phyloP scores from a whole-genome alignment of 148 eudicot genomes.

The Spergularia marina region DNA sequence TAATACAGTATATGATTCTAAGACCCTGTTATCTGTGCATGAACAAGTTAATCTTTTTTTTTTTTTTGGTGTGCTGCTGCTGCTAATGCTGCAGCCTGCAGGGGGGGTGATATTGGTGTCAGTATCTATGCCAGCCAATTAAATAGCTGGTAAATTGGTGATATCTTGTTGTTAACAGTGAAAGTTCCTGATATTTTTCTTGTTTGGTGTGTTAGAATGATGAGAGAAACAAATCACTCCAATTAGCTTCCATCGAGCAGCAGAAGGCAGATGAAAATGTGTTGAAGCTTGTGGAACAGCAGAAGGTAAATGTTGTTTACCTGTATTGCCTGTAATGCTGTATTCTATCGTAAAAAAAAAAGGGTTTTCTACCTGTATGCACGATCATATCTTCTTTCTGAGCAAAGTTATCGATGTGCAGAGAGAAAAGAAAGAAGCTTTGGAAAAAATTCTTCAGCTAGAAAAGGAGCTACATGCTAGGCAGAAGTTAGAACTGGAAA shows the following conservation, averaged over 20 bases:
- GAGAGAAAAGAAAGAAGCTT: slow-evolving; percentile 79
- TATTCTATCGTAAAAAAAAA: background rate
- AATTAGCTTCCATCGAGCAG: slow-evolving; percentile 77
- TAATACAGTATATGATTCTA: too few relatives aligned
- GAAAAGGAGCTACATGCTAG: slow-evolving; percentile 69
- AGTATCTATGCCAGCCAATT: too few relatives aligned
- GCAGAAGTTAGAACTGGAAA: slow-evolving; percentile 76
- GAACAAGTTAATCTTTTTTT: too few relatives aligned
- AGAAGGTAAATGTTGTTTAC: slow-evolving; percentile 47
- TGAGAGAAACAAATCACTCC: slow-evolving; percentile 51
- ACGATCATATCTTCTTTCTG: background rate
- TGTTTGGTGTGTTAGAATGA: slow-evolving; percentile 41
- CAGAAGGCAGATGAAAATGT: slow-evolving; percentile 65
- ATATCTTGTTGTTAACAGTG: background rate
- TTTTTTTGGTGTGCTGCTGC: too few relatives aligned
- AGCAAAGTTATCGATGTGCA: slow-evolving; percentile 32
- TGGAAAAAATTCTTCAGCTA: slow-evolving; percentile 56
- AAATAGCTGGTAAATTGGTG: too few relatives aligned
- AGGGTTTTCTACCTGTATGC: too few relatives aligned
- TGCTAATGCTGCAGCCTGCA: too few relatives aligned
- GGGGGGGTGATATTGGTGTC: too few relatives aligned
- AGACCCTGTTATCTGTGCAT: background rate
- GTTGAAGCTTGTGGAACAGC: slow-evolving; percentile 67
- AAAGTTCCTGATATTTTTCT: background rate
- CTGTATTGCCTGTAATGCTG: background rate